phyloP scores from a whole-genome alignment of 495 filamentous ascomycete genomes.

The Penicillium desertorum region DNA sequence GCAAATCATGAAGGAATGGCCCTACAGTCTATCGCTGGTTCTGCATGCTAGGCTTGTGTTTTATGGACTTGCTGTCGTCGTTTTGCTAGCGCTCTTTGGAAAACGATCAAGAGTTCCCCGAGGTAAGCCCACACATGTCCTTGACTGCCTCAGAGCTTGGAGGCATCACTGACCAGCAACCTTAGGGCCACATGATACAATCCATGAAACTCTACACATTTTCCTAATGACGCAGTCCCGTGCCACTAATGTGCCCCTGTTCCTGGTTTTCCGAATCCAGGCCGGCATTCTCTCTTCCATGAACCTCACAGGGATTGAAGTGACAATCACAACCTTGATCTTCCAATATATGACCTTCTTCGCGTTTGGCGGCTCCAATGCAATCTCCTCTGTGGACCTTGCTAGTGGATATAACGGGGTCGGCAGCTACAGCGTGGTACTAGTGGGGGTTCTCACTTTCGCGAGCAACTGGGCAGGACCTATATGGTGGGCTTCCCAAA shows the following conservation, averaged over 20 bases:
- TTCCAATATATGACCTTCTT: constrained; percentile 82
- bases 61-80: constrained; percentile 48
- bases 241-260: constrained; percentile 77
- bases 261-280: constrained; percentile 67
- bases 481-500: constrained; percentile 77
- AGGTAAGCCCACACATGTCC: constrained; percentile 20
- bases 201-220: constrained; percentile 71
- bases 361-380: constrained; percentile 85
- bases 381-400: constrained; percentile 84
- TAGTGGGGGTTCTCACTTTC: constrained; percentile 80
- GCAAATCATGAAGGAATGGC: constrained; percentile 47
- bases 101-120: not conserved
- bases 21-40: constrained; percentile 48
- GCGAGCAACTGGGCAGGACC: constrained; percentile 88
- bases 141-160: not conserved
- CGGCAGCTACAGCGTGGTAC: constrained; percentile 60
- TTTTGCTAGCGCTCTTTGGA: constrained; percentile 29
- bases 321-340: constrained; percentile 63
- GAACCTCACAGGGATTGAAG: constrained; percentile 50
- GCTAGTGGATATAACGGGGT: constrained; percentile 84
- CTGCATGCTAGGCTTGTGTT: constrained; percentile 44
- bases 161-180: constrained; percentile 14
- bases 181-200: constrained; percentile 18
- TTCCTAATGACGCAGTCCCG: constrained; percentile 86
- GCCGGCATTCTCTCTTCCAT: constrained; percentile 51